Conservation (phyloP, 1,139 yeast species). For the Candida tetrigidarum region DNA sequence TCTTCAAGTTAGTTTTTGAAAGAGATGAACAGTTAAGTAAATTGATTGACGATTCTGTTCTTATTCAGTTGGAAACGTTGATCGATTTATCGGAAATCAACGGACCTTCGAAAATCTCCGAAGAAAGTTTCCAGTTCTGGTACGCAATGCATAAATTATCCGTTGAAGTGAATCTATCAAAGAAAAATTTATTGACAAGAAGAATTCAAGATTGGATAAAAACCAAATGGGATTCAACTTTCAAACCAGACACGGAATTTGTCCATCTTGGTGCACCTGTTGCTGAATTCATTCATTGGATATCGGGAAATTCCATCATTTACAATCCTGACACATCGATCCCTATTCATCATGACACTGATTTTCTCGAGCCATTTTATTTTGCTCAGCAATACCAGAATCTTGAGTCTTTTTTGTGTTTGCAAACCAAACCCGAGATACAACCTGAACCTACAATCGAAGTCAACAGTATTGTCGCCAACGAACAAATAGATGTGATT, state of each 20-base stretch:
- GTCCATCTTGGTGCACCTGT: constrained; percentile 21
- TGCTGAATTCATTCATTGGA: constrained; percentile 48
- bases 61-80: constrained; percentile 50
- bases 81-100: constrained; percentile 58
- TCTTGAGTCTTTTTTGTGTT: constrained; percentile 13
- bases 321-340: not conserved
- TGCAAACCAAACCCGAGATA: not conserved
- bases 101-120: constrained; percentile 56
- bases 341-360: constrained; percentile 6
- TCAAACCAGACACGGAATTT: constrained; percentile 7
- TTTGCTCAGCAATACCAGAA: constrained; percentile 11
- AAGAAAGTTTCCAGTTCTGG: constrained; percentile 61
- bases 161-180: constrained; percentile 30
- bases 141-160: constrained; percentile 41
- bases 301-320: constrained; percentile 29
- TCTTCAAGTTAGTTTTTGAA: constrained; percentile 20
- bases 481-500: constrained; percentile 7
- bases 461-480: constrained; percentile 9
- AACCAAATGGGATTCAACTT: constrained; percentile 39
- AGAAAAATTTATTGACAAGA: constrained; percentile 20
- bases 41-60: constrained; percentile 39
- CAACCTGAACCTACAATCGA: not conserved
- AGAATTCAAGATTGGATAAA: constrained; percentile 52
- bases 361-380: constrained; percentile 10
- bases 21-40: constrained; percentile 18